Evolutionary conservation across 768 basidiomycete genomes (phyloP).

Genomic region (Lactarius hengduanensis): DNA sequence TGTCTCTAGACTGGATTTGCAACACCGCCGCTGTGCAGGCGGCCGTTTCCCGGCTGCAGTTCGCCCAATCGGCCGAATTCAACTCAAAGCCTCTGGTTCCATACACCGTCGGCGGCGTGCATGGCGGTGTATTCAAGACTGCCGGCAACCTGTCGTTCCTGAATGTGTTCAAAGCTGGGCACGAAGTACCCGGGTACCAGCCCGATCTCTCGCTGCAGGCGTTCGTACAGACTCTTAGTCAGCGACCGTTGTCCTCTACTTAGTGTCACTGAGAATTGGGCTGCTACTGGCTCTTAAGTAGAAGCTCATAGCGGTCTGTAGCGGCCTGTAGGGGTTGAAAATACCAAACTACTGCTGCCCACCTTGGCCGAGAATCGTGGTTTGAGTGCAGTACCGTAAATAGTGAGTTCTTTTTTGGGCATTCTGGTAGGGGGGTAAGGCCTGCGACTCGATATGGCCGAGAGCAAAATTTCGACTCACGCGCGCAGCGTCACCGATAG

Average conservation of each 20-base stretch:
- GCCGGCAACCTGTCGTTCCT: conserved; percentile 48
- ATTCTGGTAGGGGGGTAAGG: no score
- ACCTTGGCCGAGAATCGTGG: no score
- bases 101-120: conserved; percentile 46
- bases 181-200: conserved; percentile 22
- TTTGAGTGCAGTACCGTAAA: no score
- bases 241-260: conserved; percentile 19
- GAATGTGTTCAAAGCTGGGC: conserved; percentile 45
- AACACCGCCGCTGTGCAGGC: conserved; percentile 48
- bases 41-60: conserved; percentile 46
- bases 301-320: no score
- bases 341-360: no score
- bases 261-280: neutral
- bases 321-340: no score
- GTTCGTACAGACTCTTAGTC: conserved; percentile 22
- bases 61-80: conserved; percentile 35
- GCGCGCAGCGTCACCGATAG: no score
- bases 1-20: conserved; percentile 40
- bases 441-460: no score
- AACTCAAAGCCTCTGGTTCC: conserved; percentile 40
- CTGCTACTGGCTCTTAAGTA: no score
- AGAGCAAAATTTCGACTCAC: no score
- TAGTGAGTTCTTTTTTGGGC: no score
- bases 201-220: conserved; percentile 17
- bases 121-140: conserved; percentile 47